phyloP scores from a whole-genome alignment of 345 rosid genomes.

The Conringia planisiliqua region DNA sequence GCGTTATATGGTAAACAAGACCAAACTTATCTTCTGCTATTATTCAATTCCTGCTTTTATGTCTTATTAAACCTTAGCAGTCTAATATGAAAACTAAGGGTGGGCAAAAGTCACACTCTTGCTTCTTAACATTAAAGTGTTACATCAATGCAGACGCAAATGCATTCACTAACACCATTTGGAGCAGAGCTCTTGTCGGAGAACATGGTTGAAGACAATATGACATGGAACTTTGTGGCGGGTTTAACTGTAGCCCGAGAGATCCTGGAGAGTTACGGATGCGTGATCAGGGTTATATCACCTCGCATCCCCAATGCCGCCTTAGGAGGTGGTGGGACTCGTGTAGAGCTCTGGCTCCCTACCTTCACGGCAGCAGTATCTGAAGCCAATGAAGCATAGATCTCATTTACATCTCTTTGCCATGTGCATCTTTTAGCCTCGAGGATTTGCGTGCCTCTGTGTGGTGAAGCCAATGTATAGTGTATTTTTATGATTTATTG shows the following conservation, averaged over 20 bases:
- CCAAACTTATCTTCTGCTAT: not conserved
- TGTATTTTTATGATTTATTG: slow-evolving; percentile 9
- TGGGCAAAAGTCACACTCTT: not conserved
- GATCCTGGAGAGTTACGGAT: slow-evolving; percentile 84
- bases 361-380: slow-evolving; percentile 40
- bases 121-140: not conserved
- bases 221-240: slow-evolving; percentile 96
- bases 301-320: slow-evolving; percentile 64
- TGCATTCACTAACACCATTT: slow-evolving; percentile 79
- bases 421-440: not conserved
- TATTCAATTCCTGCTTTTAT: not conserved
- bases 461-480: slow-evolving; percentile 25
- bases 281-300: slow-evolving; percentile 79
- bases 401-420: not conserved
- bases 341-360: slow-evolving; percentile 87
- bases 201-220: slow-evolving; percentile 90
- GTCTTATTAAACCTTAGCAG: not conserved
- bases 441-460: slow-evolving; percentile 9
- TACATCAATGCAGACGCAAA: slow-evolving; percentile 69
- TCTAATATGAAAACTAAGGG: not conserved
- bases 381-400: slow-evolving; percentile 29
- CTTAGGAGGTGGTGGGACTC: slow-evolving; percentile 81
- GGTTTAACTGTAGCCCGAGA: slow-evolving; percentile 89
- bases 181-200: slow-evolving; percentile 66
- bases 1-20: slow-evolving; percentile 76